phyloP scores from a whole-genome alignment of 192 early-diverging fungal genomes.

The Backusella circina region DNA sequence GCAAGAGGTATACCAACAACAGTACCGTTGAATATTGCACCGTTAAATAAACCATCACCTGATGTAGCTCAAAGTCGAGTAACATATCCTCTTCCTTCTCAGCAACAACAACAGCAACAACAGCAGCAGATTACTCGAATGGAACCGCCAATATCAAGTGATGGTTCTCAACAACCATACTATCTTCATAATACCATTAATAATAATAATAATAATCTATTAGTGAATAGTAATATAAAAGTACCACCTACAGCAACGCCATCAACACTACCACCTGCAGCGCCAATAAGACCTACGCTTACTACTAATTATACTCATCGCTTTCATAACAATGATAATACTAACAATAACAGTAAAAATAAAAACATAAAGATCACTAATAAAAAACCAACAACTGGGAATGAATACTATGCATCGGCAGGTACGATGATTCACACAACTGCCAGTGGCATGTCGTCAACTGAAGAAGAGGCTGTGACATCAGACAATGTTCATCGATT shows the following conservation, averaged over 20 bases:
- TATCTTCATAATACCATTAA: background rate
- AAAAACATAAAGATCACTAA: background rate
- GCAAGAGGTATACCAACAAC: constrained; percentile 31
- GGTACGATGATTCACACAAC: constrained; percentile 9
- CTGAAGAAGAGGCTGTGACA: constrained; percentile 28
- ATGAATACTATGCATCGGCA: constrained; percentile 10
- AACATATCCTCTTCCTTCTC: too few species aligned
- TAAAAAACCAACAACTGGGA: background rate
- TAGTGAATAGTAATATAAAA: background rate
- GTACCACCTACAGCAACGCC: background rate
- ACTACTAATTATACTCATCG: background rate
- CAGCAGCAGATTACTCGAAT: background rate
- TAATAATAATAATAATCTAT: background rate
- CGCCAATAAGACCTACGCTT: background rate
- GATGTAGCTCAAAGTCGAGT: background rate
- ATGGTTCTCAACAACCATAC: background rate
- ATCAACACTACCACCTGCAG: background rate
- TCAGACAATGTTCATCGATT: constrained; percentile 12
- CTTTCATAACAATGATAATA: background rate
- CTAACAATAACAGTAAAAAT: background rate
- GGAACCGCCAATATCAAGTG: background rate
- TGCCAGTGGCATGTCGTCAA: constrained; percentile 27
- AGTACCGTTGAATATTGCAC: background rate
- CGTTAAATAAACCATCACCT: background rate
- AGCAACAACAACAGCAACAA: background rate